Evolutionary conservation across 2,329 filamentous ascomycete species (phyloP), one percentile per base, ranked within the genome.

Genomic region (Exophiala aquamarina): DNA sequence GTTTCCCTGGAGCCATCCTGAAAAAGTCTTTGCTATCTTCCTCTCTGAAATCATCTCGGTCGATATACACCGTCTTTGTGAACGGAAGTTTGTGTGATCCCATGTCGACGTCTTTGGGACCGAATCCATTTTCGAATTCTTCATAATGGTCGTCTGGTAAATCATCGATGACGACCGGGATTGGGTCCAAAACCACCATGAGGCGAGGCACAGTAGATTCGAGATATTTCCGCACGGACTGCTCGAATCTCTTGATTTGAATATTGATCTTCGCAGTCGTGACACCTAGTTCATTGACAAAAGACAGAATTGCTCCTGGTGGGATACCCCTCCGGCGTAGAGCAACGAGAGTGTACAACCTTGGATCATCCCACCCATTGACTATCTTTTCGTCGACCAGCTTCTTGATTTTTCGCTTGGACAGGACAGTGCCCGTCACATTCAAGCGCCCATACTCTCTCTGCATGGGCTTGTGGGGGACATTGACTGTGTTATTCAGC

Each of bases 251-350:
- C 47, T 78, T 70, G 37, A 89, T 84, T 65, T 92, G 83, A 59
- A 95, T 95, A 54, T 87, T 82, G 3, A 86, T 87, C 42, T 82
- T 81, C 31, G 84, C 79, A 28, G 90, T 94, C 0, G 91, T 95
- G 31, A 96, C 90, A 23, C 91, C 92, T 15, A 96, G 82, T 67
- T 95, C 90, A 58, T 89, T 89, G 49, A 96, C 83, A 60, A 96
- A 97, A 44, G 88, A 85, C 48, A 95, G 80, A 50, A 96, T 87
- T 2, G 90, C 91, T 18, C 87, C 88, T 0, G 92, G 89, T 1
- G 92, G 92, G 0, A 96, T 81, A 63, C 92, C 92, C 49, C 91
- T 82, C 41, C 92, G 81, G 44, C 88, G 84, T 40, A 96, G 80
- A 1, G 82, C 89, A 50, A 92, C 89, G 14, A 96, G 74, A 1